Conservation (phyloP, 192 early-diverging fungal species). For the Geranomyces michiganensis region DNA sequence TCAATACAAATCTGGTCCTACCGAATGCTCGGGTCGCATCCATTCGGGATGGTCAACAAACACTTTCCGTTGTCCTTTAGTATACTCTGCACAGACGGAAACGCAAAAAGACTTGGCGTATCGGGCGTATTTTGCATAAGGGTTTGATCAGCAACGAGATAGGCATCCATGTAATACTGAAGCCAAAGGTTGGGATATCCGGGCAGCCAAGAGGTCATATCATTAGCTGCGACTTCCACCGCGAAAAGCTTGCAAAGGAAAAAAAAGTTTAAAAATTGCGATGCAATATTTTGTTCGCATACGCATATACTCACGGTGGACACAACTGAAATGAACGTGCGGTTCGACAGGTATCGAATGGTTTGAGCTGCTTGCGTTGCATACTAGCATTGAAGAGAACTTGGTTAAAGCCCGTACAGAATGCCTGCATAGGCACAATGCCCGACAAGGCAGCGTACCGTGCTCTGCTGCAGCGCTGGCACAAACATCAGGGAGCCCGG, state of each 20-base stretch:
- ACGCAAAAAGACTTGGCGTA: constrained; percentile 7
- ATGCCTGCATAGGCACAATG: too few relatives aligned
- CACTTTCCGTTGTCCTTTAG: constrained; percentile 14
- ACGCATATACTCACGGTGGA: too few relatives aligned
- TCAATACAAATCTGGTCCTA: neutral
- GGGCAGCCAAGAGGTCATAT: constrained; percentile 15
- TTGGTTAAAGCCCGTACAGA: too few relatives aligned
- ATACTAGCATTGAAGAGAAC: neutral
- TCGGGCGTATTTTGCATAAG: neutral
- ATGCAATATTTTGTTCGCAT: too few relatives aligned
- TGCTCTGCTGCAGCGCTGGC: constrained; percentile 16
- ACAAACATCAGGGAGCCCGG: constrained; percentile 22
- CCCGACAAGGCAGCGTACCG: neutral
- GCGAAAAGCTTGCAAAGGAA: too few relatives aligned
- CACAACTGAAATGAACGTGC: neutral
- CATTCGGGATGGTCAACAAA: neutral
- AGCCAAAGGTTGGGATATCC: constrained; percentile 9
- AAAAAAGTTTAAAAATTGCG: too few relatives aligned
- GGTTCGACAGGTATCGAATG: constrained; percentile 8
- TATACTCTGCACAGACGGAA: neutral
- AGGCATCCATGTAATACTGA: neutral
- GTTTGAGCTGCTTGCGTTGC: constrained; percentile 12
- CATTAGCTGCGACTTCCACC: constrained; percentile 21
- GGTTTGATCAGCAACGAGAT: neutral
- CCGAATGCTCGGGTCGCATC: constrained; percentile 9